These are phyloP conservation scores for Casuarina cunninghamiana DNA, from an alignment of 306 rosid genomes.

Conservation along the genomic window DNA sequence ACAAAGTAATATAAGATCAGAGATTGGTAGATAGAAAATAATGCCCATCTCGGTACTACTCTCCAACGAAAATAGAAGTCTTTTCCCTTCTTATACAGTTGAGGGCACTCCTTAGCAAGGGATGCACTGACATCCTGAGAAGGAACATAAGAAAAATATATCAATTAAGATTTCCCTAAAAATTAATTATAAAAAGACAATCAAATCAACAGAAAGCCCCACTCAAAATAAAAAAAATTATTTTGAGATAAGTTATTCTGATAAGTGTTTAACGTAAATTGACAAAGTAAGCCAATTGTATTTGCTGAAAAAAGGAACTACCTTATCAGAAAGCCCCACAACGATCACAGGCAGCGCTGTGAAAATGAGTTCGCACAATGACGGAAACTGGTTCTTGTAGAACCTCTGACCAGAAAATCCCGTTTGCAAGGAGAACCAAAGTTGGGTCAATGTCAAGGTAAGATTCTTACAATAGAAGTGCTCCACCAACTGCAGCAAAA, in stretches of 20 bases:
- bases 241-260: not conserved
- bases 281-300: not conserved
- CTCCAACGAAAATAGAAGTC: constrained; percentile 83
- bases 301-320: constrained; percentile 31
- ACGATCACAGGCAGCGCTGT: constrained; percentile 92
- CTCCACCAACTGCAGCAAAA: constrained; percentile 69
- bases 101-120: constrained; percentile 92
- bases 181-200: not conserved
- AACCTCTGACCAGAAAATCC: constrained; percentile 99
- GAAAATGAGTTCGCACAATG: constrained; percentile 85
- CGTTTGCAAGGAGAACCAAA: constrained; percentile 97
- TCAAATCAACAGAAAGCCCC: too few relatives aligned
- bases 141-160: constrained; percentile 4
- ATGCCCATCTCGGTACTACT: constrained; percentile 92
- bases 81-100: constrained; percentile 82
- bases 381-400: constrained; percentile 95
- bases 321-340: constrained; percentile 96
- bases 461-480: constrained; percentile 98
- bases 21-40: constrained; percentile 87
- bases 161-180: not conserved
- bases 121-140: constrained; percentile 88
- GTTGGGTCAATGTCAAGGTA: constrained; percentile 91
- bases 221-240: too few relatives aligned
- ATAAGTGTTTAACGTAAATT: not conserved
- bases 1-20: constrained; percentile 72